Conservation (phyloP, 2,329 filamentous ascomycete genomes). For the Aotearoamyces nothofagi region DNA sequence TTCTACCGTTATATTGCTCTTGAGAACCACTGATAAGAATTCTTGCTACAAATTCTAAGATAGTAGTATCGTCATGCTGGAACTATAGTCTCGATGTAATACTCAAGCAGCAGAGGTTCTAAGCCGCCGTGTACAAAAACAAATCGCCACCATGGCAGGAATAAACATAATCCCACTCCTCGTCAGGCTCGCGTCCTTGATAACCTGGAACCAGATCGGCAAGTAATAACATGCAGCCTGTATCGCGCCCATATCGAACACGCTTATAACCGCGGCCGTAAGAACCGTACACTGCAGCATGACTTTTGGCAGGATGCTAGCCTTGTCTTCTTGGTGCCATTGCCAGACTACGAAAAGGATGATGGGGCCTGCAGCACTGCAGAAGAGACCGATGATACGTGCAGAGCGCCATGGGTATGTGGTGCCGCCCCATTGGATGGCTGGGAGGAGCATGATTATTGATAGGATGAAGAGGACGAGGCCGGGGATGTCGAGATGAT, state of each 20-base stretch:
- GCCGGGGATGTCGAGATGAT: slow-evolving; percentile 32
- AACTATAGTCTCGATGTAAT: too few relatives aligned
- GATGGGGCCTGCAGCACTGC: slow-evolving; percentile 9
- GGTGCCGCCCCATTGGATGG: slow-evolving; percentile 31
- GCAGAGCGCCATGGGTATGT: slow-evolving; percentile 27
- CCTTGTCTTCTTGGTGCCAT: slow-evolving; percentile 15
- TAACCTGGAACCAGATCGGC: slow-evolving; percentile 28
- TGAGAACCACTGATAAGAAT: too few relatives aligned
- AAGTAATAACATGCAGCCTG: slow-evolving; percentile 17
- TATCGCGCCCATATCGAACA: slow-evolving; percentile 7
- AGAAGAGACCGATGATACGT: slow-evolving; percentile 17
- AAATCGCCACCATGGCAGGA: slow-evolving; percentile 20
- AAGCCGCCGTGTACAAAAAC: too few relatives aligned
- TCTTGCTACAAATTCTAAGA: too few relatives aligned
- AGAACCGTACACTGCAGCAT: slow-evolving; percentile 18
- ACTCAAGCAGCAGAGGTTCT: too few relatives aligned
- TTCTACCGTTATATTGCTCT: too few relatives aligned
- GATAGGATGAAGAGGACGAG: slow-evolving; percentile 29
- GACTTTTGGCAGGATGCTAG: slow-evolving; percentile 21
- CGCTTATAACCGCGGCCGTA: slow-evolving; percentile 11
- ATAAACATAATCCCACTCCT: slow-evolving; percentile 22
- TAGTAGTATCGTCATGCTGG: too few relatives aligned
- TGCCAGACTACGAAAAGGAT: slow-evolving; percentile 15
- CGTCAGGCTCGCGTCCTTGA: slow-evolving; percentile 22
- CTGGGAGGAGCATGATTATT: slow-evolving; percentile 28